Conservation (phyloP, 108 stramenopile species). For the Schizochytrium sp. region DNA sequence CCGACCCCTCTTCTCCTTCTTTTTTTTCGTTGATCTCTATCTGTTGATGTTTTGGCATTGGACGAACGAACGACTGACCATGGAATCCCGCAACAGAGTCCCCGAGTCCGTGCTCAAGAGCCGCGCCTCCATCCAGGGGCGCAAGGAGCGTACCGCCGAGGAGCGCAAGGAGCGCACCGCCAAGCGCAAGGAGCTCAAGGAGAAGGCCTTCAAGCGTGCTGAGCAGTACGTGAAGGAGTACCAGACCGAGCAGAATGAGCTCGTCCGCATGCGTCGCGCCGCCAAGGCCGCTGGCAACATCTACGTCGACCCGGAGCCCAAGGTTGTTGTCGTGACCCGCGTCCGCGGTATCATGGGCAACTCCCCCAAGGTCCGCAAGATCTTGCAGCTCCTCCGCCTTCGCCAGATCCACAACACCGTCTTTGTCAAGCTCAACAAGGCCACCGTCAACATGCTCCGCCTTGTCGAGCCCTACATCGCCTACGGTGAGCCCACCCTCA, state of each 20-base stretch:
- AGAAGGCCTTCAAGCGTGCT: constrained; percentile 67
- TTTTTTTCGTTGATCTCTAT: no score
- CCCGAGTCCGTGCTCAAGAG: neutral
- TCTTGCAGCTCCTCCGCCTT: constrained; percentile 96
- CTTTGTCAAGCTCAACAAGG: constrained; percentile 95
- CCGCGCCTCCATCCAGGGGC: neutral
- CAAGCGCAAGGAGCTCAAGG: constrained; percentile 64
- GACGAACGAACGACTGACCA: no score
- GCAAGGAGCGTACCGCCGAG: neutral
- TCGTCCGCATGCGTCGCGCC: constrained; percentile 83
- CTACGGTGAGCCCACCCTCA: constrained; percentile 91
- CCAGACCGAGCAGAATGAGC: constrained; percentile 66
- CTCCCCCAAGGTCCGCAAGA: constrained; percentile 98
- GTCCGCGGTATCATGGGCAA: constrained; percentile 99
- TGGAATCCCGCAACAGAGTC: neutral
- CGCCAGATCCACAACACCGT: constrained; percentile 99
- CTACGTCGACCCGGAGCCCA: constrained; percentile 91
- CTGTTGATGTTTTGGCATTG: no score
- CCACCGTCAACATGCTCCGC: constrained; percentile 97
- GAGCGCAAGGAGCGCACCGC: constrained; percentile 61
- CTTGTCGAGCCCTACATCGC: constrained; percentile 97
- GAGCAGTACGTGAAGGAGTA: constrained; percentile 89
- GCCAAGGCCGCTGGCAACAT: constrained; percentile 90
- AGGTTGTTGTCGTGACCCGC: constrained; percentile 88
- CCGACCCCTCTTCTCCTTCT: no score